Evolutionary conservation across 495 filamentous ascomycete species (phyloP).

Genomic region (Penicillium desertorum): DNA sequence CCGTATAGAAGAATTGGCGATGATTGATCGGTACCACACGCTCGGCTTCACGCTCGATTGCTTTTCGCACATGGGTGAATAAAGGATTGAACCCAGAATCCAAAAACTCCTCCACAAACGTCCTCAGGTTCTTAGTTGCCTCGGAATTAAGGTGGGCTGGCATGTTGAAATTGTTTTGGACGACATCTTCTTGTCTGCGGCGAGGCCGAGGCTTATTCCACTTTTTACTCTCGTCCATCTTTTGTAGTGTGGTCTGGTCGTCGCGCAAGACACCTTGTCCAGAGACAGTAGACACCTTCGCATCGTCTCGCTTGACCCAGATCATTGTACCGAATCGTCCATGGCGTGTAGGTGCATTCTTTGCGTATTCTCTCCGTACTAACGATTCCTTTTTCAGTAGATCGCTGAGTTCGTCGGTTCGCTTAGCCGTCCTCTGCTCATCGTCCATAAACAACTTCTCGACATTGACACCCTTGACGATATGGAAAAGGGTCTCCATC

Average conservation of each 20-base stretch:
- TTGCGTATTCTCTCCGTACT: conserved; percentile 74
- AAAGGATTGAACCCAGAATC: conserved; percentile 96
- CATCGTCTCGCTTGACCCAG: conserved; percentile 87
- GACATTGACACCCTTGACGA: conserved; percentile 86
- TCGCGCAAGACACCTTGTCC: conserved; percentile 82
- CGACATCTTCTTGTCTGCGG: conserved; percentile 62
- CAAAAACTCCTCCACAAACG: conserved; percentile 90
- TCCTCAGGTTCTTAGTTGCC: conserved; percentile 69
- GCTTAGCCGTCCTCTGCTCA: conserved; percentile 59
- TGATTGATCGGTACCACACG: conserved; percentile 71
- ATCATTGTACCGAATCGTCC: conserved; percentile 96
- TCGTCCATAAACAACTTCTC: conserved; percentile 85
- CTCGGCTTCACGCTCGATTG: conserved; percentile 88
- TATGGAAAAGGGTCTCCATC: conserved; percentile 86
- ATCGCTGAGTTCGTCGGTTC: conserved; percentile 68
- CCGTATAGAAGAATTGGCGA: conserved; percentile 86
- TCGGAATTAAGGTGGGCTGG: conserved; percentile 62
- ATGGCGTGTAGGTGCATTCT: conserved; percentile 81
- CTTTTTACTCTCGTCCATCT: conserved; percentile 90
- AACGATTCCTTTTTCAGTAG: conserved; percentile 77
- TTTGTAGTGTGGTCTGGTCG: conserved; percentile 66
- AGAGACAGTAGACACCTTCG: conserved; percentile 77
- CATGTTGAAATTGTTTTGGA: conserved; percentile 66
- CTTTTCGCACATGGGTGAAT: conserved; percentile 79
- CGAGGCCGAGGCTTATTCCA: conserved; percentile 75